A percentile compares a stretch with the other conserved stretches of the same genome.
These are phyloP conservation scores for Aspergillus pseudoviridinutans DNA, from an alignment of 2,329 filamentous ascomycete genomes.

Conservation along the genomic window DNA sequence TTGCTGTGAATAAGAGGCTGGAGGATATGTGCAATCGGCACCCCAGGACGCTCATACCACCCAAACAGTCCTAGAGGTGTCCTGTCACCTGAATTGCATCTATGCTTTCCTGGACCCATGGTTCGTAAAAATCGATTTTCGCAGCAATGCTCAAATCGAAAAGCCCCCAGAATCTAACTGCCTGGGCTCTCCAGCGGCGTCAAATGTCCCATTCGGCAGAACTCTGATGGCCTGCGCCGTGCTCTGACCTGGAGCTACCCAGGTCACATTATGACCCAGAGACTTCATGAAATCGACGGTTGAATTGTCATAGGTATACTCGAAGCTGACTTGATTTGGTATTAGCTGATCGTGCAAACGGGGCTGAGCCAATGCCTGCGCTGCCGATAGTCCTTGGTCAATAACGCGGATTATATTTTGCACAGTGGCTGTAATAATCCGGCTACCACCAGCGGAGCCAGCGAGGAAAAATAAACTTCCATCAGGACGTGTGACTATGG, in stretches of 20 bases:
- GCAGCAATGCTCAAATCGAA: slow-evolving; percentile 39
- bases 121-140: background rate
- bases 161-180: slow-evolving; percentile 68
- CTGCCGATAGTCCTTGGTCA: slow-evolving; percentile 58
- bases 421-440: slow-evolving; percentile 76
- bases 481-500: slow-evolving; percentile 67
- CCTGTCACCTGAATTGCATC: background rate
- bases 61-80: background rate
- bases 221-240: slow-evolving; percentile 67
- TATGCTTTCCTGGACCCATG: background rate
- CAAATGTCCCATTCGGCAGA: slow-evolving; percentile 63
- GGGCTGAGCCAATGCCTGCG: slow-evolving; percentile 61
- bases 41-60: too few relatives aligned
- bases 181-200: slow-evolving; percentile 72
- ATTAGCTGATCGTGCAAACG: slow-evolving; percentile 79
- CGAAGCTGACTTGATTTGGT: slow-evolving; percentile 65
- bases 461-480: slow-evolving; percentile 64
- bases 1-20: too few relatives aligned
- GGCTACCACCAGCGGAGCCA: slow-evolving; percentile 74
- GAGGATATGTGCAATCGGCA: too few relatives aligned
- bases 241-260: slow-evolving; percentile 60
- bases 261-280: slow-evolving; percentile 68
- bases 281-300: slow-evolving; percentile 61
- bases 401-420: slow-evolving; percentile 71
- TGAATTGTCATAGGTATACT: slow-evolving; percentile 63